These are phyloP conservation scores for Arthrobotrys conoides DNA, from an alignment of 2,329 filamentous ascomycete species.

Conservation along the genomic window DNA sequence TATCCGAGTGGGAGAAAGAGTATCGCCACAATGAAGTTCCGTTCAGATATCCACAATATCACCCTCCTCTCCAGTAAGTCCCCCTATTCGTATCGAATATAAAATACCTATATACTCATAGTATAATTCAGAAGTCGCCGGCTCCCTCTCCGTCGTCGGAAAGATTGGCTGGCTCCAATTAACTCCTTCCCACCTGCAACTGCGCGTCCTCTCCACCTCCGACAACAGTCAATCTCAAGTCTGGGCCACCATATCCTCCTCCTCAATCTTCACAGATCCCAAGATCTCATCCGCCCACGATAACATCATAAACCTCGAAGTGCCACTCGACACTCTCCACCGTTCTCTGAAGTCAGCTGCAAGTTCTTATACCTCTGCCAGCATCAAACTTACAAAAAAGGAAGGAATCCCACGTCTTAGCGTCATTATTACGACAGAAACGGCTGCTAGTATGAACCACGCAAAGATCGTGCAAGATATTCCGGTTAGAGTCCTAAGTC, in stretches of 20 bases:
- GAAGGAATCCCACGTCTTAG: slow-evolving; percentile 80
- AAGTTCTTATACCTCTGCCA: slow-evolving; percentile 81
- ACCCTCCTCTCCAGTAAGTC: slow-evolving; percentile 76
- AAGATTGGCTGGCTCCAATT: slow-evolving; percentile 81
- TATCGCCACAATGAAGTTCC: slow-evolving; percentile 74
- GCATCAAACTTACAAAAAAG: slow-evolving; percentile 92
- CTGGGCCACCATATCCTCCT: slow-evolving; percentile 79
- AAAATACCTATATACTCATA: slow-evolving; percentile 43
- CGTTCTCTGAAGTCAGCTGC: slow-evolving; percentile 88
- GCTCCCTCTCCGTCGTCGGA: slow-evolving; percentile 74
- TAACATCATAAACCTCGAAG: slow-evolving; percentile 96
- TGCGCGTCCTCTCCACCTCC: slow-evolving; percentile 90
- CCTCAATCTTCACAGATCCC: slow-evolving; percentile 86
- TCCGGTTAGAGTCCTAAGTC: slow-evolving; percentile 89
- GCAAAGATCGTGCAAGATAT: slow-evolving; percentile 91
- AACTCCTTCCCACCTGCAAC: slow-evolving; percentile 87
- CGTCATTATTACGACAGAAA: slow-evolving; percentile 87
- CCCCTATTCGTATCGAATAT: background rate
- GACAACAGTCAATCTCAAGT: slow-evolving; percentile 81
- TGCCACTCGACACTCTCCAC: slow-evolving; percentile 88
- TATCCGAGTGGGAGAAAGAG: background rate
- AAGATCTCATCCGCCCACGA: slow-evolving; percentile 83
- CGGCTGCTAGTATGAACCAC: slow-evolving; percentile 70
- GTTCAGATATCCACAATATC: slow-evolving; percentile 76
- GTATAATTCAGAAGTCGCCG: slow-evolving; percentile 72